Evolutionary conservation across 352 stramenopile species (phyloP), one percentile per base, ranked within the genome.

Genomic region (Pythium rishiriense): DNA sequence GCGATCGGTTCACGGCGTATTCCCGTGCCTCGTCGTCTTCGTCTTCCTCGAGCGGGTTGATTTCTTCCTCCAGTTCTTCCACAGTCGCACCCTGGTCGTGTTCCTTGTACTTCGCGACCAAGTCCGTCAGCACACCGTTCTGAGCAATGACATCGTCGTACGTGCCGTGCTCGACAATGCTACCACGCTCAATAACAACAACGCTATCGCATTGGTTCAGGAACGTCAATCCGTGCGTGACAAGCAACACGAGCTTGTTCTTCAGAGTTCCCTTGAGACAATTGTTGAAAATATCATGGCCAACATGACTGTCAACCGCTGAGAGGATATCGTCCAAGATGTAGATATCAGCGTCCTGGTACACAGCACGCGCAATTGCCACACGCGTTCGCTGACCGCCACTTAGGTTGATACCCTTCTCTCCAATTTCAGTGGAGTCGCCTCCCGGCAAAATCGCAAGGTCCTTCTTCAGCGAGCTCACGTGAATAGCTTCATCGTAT

Each of bases 401-500:
- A 33, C 81, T 98, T 6, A 99, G 74, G 69, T 98, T 99, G 46
- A 99, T 97, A 1, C 98, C 98, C 63, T 98, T 98, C 78, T 99
- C 97, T 9, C 97, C 97, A 49, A 99, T 99, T 74, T 99, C 97
- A 0, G 96, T 99, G 64, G 74, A 60, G 72, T 99, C 97, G 19
- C 97, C 97, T 26, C 84, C 84, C 6, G 94, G 87, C 29, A 99
- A 72, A 42, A 98, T 83, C 42, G 75, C 72, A 26, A 99, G 66
- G 65, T 99, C 97, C 51, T 93, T 85, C 19, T 75, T 69, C 24
- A 98, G 75, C 33, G 70, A 70, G 43, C 96, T 75, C 39, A 93
- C 83, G 41, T 79, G 71, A 61, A 95, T 54, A 0, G 73, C 73
- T 47, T 78, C 68, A 8, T 73, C 65, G 58, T 87, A 87, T 10